A percentile compares a stretch with the other conserved stretches of the same genome.
Evolutionary conservation across 495 filamentous ascomycete species (phyloP).

Genomic region (Echria macrotheca): DNA sequence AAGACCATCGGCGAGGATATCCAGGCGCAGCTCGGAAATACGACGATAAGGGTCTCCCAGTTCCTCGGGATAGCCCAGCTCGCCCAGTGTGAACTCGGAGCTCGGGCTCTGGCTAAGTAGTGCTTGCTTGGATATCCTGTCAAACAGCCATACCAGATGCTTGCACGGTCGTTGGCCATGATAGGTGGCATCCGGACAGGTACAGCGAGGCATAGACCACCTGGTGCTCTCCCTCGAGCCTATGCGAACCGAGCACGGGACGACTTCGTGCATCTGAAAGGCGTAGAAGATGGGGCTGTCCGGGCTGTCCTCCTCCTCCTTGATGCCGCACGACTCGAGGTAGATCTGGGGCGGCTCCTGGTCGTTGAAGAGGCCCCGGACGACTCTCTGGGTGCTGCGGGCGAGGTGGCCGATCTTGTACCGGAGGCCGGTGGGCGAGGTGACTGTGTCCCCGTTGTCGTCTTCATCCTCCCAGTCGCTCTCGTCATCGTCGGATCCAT

Average conservation of each 20-base stretch:
- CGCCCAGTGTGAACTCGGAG: slow-evolving; percentile 29
- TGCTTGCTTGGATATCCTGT: slow-evolving; percentile 37
- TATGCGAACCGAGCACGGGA: slow-evolving; percentile 40
- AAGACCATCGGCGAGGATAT: slow-evolving; percentile 40
- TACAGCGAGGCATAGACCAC: slow-evolving; percentile 36
- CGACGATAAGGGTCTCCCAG: slow-evolving; percentile 38
- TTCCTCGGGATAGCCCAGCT: slow-evolving; percentile 34
- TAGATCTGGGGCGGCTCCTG: slow-evolving; percentile 33
- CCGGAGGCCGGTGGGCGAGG: slow-evolving; percentile 32
- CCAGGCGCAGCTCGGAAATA: slow-evolving; percentile 39
- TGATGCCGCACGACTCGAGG: slow-evolving; percentile 36
- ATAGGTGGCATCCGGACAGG: slow-evolving; percentile 31
- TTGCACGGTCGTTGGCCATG: slow-evolving; percentile 32
- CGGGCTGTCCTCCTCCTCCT: slow-evolving; percentile 27
- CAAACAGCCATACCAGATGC: slow-evolving; percentile 45
- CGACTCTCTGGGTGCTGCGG: slow-evolving; percentile 17
- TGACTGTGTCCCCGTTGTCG: slow-evolving; percentile 25
- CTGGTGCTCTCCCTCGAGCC: slow-evolving; percentile 29
- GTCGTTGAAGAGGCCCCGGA: slow-evolving; percentile 19
- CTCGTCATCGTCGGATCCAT: slow-evolving; percentile 26
- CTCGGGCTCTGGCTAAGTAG: slow-evolving; percentile 32
- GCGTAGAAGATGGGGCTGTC: slow-evolving; percentile 37
- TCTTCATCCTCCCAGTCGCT: slow-evolving; percentile 30
- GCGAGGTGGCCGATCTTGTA: slow-evolving; percentile 28
- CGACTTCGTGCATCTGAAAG: slow-evolving; percentile 43